Evolutionary conservation across 441 rosid genomes (phyloP).

Genomic region (Pelargonium exstipulatum): DNA sequence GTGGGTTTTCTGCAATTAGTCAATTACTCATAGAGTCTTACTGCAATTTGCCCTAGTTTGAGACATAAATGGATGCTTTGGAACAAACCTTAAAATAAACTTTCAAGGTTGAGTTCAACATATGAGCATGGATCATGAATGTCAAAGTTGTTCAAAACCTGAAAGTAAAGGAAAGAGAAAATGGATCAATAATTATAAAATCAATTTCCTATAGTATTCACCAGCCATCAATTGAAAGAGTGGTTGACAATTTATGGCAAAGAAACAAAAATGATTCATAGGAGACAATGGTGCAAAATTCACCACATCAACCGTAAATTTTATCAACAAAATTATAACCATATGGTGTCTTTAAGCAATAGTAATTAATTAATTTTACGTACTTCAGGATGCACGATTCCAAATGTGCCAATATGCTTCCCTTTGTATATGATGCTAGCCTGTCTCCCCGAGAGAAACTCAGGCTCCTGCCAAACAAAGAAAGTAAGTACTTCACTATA

Average conservation of each 20-base stretch:
- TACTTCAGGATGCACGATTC: constrained; percentile 96
- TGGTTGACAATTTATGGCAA: too few species aligned
- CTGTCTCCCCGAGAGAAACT: constrained; percentile 79
- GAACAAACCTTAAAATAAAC: constrained; percentile 31
- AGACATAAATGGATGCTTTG: neutral
- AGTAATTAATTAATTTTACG: neutral
- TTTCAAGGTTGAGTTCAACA: constrained; percentile 64
- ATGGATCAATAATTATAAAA: too few species aligned
- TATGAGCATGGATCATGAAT: constrained; percentile 80
- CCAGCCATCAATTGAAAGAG: too few species aligned
- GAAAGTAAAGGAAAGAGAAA: constrained; percentile 11
- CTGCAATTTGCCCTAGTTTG: too few species aligned
- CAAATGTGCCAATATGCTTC: constrained; percentile 65
- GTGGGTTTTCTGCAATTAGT: too few species aligned
- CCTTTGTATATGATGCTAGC: constrained; percentile 77
- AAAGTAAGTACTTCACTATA: constrained; percentile 5
- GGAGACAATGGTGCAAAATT: too few species aligned
- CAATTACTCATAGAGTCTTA: too few species aligned
- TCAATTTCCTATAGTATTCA: too few species aligned
- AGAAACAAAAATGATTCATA: too few species aligned
- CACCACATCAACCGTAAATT: neutral
- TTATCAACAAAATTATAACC: too few species aligned
- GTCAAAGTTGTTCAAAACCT: constrained; percentile 83
- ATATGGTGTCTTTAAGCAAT: neutral
- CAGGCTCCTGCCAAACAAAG: constrained; percentile 55